phyloP scores from a whole-genome alignment of 306 rosid species.

The Rubus parviflorus region DNA sequence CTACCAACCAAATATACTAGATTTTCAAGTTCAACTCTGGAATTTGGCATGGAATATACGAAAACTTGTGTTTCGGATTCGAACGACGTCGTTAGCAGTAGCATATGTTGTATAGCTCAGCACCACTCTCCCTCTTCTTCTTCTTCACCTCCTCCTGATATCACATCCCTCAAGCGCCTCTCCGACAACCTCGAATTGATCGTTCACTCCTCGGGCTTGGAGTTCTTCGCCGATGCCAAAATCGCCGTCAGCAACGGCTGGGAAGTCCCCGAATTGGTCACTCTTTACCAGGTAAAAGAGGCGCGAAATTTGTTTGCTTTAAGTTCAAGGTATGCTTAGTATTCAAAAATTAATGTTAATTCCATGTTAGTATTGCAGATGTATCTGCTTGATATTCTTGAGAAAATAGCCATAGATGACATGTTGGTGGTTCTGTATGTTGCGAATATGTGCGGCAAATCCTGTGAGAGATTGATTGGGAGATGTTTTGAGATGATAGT shows the following conservation, averaged over 20 bases:
- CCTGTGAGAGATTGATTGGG: conserved; percentile 35
- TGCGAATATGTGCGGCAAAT: conserved; percentile 48
- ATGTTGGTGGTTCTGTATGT: conserved; percentile 47
- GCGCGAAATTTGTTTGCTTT: background rate
- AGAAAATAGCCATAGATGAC: conserved; percentile 48
- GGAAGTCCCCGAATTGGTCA: conserved; percentile 43
- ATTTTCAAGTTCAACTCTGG: background rate
- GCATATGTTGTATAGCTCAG: conserved; percentile 20
- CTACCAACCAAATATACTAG: background rate
- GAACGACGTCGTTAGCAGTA: conserved; percentile 42
- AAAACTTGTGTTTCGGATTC: conserved; percentile 30
- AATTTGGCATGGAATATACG: conserved; percentile 22
- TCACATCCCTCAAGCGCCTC: conserved; percentile 34
- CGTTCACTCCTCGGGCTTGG: conserved; percentile 23
- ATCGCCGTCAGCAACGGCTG: conserved; percentile 25
- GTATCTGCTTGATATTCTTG: conserved; percentile 46
- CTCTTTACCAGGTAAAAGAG: conserved; percentile 49
- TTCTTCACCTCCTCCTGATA: conserved; percentile 22
- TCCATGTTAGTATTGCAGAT: conserved; percentile 39
- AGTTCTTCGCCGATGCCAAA: conserved; percentile 49
- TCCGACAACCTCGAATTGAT: conserved; percentile 45
- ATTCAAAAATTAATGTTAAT: background rate
- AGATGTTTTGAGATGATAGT: conserved; percentile 43
- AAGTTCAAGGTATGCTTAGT: background rate
- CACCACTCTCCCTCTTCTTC: background rate